Base-by-base conservation (phyloP, 2,329 filamentous ascomycete genomes). In the Neurospora sp. region DNA sequence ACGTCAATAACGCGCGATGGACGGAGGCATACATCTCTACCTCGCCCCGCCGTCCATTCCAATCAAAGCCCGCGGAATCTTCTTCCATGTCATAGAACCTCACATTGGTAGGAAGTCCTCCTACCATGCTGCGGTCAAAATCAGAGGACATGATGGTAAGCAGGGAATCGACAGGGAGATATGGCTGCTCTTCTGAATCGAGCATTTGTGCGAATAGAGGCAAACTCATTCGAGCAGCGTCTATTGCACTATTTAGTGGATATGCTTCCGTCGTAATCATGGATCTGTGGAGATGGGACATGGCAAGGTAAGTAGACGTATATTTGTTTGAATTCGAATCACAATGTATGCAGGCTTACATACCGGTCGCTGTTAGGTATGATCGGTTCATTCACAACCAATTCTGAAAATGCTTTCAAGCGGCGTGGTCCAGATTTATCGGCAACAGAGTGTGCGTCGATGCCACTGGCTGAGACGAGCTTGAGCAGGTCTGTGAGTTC, bases 101-200 rank as follows among this genome's bases (percentile, higher is more conserved):
- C 43, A 12, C 8, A 23, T 23, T 4, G 17, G 8, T 5, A 46
- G 43, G 4, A 0, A 5, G 6, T 5, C 1, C 4, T 23, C 0
- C 17, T 6, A 8, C 15, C n/a, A 0, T 46, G n/a, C 8, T 2
- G 0, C 4, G 1, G 43, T 46, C 43, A 0, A 23, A 23, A 12
- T 46, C n/a, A 4, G 11, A 6, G 4, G 43, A 46, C 43, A 23
- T 46, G 0, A 23, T 46, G 10, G 1, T 23, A 3, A 23, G 10
- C n/a, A 46, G 1, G 0, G 19, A 12, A 6, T 46, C 1, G 2
- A 46, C 0, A 11, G 2, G 43, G n/a, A 46, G 3, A 23, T 46
- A 12, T 12, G 43, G 43, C n/a, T 46, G 8, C 43, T 46, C 43
- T 6, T 12, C 6, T 5, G n/a, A 11, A 46, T 46, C 43, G 1